Evolutionary conservation across 78 protist species (phyloP).

Genomic region (Creolimax fragrantissima): DNA sequence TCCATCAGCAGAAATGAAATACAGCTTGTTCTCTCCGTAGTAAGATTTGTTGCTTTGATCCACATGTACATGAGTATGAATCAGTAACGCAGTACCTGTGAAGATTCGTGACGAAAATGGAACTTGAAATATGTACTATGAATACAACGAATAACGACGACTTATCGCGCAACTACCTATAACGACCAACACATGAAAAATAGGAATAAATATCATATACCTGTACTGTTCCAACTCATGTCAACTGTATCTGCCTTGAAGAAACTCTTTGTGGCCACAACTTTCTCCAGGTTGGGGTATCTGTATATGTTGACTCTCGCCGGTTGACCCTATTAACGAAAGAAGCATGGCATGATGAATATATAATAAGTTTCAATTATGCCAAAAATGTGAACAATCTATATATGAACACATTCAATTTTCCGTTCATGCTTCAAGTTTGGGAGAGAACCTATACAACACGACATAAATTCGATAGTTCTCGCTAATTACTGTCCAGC

Average conservation of each 20-base stretch:
- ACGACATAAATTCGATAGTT: too few relatives aligned
- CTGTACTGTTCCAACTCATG: background rate
- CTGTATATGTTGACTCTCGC: background rate
- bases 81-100: slow-evolving; percentile 16
- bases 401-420: too few relatives aligned
- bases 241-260: background rate
- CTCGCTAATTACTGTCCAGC: too few relatives aligned
- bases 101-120: background rate
- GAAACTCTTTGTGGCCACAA: background rate
- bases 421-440: too few relatives aligned
- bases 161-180: too few relatives aligned
- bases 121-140: background rate
- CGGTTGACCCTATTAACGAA: background rate
- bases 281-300: background rate
- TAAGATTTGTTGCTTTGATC: slow-evolving; percentile 41
- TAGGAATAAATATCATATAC: background rate
- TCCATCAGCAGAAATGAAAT: background rate
- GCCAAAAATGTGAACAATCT: too few relatives aligned
- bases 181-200: too few relatives aligned
- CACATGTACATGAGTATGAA: slow-evolving; percentile 29
- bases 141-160: too few relatives aligned
- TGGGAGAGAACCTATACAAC: too few relatives aligned
- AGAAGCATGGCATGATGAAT: too few relatives aligned
- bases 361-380: too few relatives aligned
- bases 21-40: slow-evolving; percentile 47